Evolutionary conservation across 345 rosid genomes (phyloP).

Genomic region (Gossypium thurberi): DNA sequence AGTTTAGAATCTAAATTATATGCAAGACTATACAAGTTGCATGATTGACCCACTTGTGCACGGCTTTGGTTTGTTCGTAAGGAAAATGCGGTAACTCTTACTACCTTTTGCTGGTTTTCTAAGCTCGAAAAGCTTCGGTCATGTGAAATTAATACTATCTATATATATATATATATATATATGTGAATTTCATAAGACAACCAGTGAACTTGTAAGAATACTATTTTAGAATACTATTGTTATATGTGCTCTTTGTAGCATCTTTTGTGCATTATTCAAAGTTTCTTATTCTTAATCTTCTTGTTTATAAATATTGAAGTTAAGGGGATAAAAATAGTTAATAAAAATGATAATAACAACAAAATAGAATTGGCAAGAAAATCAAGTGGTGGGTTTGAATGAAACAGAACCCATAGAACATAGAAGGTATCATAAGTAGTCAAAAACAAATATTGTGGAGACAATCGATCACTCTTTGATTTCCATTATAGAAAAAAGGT

Average conservation of each 20-base stretch:
- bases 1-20: not conserved
- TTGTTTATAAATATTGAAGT: not conserved
- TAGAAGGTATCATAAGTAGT: not conserved
- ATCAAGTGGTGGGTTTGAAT: slow-evolving; percentile 21
- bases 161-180: not conserved
- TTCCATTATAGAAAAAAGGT: not conserved
- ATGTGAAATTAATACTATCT: not conserved
- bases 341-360: not conserved
- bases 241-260: not conserved
- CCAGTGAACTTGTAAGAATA: not conserved
- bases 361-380: not conserved
- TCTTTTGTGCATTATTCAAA: too few species aligned
- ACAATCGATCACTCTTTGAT: slow-evolving; percentile 3
- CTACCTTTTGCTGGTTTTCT: not conserved
- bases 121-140: not conserved
- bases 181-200: not conserved
- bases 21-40: not conserved
- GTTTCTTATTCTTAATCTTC: not conserved
- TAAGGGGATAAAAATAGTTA: not conserved
- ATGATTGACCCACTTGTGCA: slow-evolving; percentile 4
- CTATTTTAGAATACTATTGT: not conserved
- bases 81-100: not conserved
- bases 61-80: not conserved
- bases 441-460: not conserved
- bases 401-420: not conserved